phyloP scores from a whole-genome alignment of 2,329 filamentous ascomycete species.

The Pseudogymnoascus sp. region DNA sequence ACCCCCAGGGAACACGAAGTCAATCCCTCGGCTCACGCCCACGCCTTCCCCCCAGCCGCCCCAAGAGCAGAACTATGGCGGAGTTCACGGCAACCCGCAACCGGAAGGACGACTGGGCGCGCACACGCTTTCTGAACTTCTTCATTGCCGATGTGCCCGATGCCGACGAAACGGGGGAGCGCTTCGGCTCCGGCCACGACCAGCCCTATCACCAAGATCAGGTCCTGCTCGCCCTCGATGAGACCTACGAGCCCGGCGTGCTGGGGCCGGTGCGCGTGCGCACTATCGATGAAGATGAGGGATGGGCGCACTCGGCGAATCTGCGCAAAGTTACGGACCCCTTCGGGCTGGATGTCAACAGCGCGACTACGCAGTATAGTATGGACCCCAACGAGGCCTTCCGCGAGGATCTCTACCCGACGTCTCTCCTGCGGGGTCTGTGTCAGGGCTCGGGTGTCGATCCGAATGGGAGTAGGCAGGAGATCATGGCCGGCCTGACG shows the following conservation, averaged over 20 bases:
- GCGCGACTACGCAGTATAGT: not conserved
- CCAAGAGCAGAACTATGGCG: not conserved
- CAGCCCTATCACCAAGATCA: slow-evolving; percentile 2
- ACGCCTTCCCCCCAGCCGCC: not conserved
- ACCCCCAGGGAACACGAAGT: not conserved
- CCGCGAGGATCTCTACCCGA: not conserved
- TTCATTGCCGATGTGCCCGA: not conserved
- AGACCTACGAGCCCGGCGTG: not conserved
- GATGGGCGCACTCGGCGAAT: not conserved
- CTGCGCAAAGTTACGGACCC: not conserved
- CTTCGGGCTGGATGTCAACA: not conserved
- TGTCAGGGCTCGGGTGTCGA: not conserved
- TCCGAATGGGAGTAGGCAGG: not conserved
- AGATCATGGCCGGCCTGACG: not conserved
- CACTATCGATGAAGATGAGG: not conserved
- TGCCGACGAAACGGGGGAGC: not conserved
- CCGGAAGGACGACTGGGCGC: not conserved
- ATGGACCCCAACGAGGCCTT: slow-evolving; percentile 1
- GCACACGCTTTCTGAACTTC: not conserved
- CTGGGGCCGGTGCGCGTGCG: not conserved
- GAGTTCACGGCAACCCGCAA: not conserved
- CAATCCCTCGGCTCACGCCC: not conserved
- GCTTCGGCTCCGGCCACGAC: not conserved
- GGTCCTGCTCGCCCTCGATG: not conserved
- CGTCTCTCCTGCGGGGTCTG: not conserved